Evolutionary conservation across 495 filamentous ascomycete genomes (phyloP), one percentile per base, ranked within the genome.

Genomic region (Penicillium flavigenum): DNA sequence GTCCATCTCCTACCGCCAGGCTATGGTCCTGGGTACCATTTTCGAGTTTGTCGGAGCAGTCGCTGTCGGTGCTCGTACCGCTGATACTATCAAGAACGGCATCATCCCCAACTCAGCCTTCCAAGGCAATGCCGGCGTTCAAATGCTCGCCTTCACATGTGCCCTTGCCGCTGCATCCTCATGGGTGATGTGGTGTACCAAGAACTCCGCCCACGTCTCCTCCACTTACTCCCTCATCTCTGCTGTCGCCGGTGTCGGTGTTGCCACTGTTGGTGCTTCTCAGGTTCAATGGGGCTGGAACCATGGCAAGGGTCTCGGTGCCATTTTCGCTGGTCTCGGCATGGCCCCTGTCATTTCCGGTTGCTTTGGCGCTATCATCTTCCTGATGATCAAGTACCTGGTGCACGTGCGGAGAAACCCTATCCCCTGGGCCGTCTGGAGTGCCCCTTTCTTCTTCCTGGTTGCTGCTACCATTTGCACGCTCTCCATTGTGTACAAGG

Each of bases 261-360:
- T 85, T 58, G 83, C 83, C 20, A 82, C 80, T 45, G 82, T 75
- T 50, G 83, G 82, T 51, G 82, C 79, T 19, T 65, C 65, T 4
- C 67, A 82, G 44, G 83, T 86, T 5, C 69, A 85, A 43, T 86
- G 83, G 83, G 83, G 81, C 9, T 86, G 83, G 83, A 82, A 85
- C 65, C 49, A 72, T 20, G 82, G 83, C 32, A 78, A 82, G 59
- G 81, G 82, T 60, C 74, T 86, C 17, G 81, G 81, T 58, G 80
- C 80, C 29, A 85, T 85, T 71, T 85, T 84, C 55, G 81, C 82
- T 10, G 81, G 81, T 60, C 73, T 83, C 45, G 83, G 76, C 43
- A 84, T 87, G 75, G 84, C 84, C 3, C 83, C 84, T 17, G 56
- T 74, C 56, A 85, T 86, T 66, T 74, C 83, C 6, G 84, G 62